phyloP scores from a whole-genome alignment of 2,329 filamentous ascomycete genomes.

The Mycogone perniciosa region DNA sequence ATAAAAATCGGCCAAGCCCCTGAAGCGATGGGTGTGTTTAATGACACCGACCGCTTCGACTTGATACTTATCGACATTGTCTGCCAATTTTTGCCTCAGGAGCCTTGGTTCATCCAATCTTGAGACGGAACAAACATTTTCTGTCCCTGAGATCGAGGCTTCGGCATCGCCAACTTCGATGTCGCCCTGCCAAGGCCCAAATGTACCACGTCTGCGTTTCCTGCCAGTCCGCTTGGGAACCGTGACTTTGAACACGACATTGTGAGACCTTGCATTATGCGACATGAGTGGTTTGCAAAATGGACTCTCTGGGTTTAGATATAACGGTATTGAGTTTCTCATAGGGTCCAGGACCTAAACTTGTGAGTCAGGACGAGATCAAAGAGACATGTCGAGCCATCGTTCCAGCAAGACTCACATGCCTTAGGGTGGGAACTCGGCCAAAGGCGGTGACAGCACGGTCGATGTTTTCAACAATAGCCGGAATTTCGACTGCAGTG shows the following conservation, averaged over 20 bases:
- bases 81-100: conserved; percentile 58
- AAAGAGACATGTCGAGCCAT: not conserved
- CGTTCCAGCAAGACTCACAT: conserved; percentile 24
- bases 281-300: conserved; percentile 74
- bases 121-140: conserved; percentile 35
- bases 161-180: conserved; percentile 25
- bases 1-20: conserved; percentile 83
- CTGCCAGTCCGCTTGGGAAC: conserved; percentile 82
- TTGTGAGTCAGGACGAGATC: not conserved
- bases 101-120: conserved; percentile 47
- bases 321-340: conserved; percentile 56
- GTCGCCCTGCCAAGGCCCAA: conserved; percentile 55
- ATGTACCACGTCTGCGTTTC: conserved; percentile 73
- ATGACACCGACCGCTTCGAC: conserved; percentile 67
- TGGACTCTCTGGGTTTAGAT: conserved; percentile 72
- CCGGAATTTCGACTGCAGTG: conserved; percentile 38
- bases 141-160: conserved; percentile 7
- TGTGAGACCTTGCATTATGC: conserved; percentile 68
- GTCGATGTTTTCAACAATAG: conserved; percentile 38
- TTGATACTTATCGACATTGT: conserved; percentile 61
- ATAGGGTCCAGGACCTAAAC: conserved; percentile 41
- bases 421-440: conserved; percentile 30
- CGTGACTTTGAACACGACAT: conserved; percentile 78
- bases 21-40: conserved; percentile 77
- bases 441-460: conserved; percentile 38